Base-by-base conservation (phyloP, 2,329 filamentous ascomycete genomes). In the Pseudocercospora vitis region DNA sequence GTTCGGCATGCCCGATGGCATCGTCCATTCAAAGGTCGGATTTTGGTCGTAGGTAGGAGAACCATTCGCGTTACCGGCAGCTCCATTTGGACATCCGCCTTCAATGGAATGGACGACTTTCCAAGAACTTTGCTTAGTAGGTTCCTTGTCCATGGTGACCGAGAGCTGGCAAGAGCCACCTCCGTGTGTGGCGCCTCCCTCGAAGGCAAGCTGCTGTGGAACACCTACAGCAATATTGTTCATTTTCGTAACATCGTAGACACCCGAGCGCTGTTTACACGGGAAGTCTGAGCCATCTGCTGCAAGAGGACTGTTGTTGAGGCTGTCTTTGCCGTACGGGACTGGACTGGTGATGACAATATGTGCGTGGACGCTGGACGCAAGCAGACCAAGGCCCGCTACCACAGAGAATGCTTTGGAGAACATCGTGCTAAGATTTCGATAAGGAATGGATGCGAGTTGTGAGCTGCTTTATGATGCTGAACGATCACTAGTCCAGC, bases 161-260 rank as follows among this genome's bases (percentile, higher is more conserved):
- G 86, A 86, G 33, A 97, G 70, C 68, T 97, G 92, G 73, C 92
- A 97, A 0, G 89, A 92, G 0, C 94, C 94, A 45, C 94, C 94
- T 8, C 89, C 90, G 64, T 99, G 94, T 0, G 85, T 82, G 1
- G 91, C 91, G 31, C 78, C 77, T 3, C 92, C 94, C 0, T 70
- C 74, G 71, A 96, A 91, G 0, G 75, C 70, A 1, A 96, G 78
- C 0, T 74, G 70, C 60, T 87, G 80, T 0, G 71, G 65, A 1
- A 82, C 81, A 9, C 89, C 89, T 11, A 88, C 79, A 0, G 76
- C 69, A 68, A 86, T 88, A 0, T 76, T 68, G 63, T 89, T 94
- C 71, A 73, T 78, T 6, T 53, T 57, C 0, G 73, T 71, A 1
- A 80, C 72, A 3, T 80, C 79, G 39, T 74, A 72, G 58, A 69